Evolutionary conservation across 2,329 filamentous ascomycete species (phyloP), one percentile per base, ranked within the genome.

Genomic region (Chaetomium strumarium): DNA sequence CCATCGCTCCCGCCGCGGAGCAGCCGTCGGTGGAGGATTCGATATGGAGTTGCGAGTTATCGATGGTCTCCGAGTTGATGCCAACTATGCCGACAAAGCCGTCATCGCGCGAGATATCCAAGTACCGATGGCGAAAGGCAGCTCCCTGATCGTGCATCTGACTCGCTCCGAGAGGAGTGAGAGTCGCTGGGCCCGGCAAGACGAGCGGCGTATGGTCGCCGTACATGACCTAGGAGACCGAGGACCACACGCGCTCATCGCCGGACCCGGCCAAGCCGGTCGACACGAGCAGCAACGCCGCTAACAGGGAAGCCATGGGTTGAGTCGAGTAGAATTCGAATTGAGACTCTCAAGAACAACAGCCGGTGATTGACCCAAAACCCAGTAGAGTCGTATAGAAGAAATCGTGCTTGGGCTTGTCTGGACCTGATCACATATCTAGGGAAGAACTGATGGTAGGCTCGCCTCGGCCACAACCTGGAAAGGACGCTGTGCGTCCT

Each of bases 1-100:
- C 89, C 47, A 80, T 73, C 33, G 88, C 88, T 2, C 88, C 83
- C 55, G 78, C 83, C 47, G 83, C 79, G 31, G 91, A 63, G 62
- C 70, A 76, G 24, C 68, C 65, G 46, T 76, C 71, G 5, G 67
- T 63, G 34, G 64, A 71, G 17, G 73, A 70, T 31, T 70, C 57
- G 33, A 78, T 60, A 31, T 65, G 63, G 16, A 83, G 60, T 59
- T 80, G 73, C 2, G 53, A 60, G 53, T 77, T 78, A 60, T 80
- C 71, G 44, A 82, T 72, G n/a, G 68, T 67, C 53, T 75, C 64
- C 9, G 58, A 46, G 16, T 68, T 61, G 31, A 82, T 65, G 36
- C 69, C 71, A 11, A 68, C 62, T 16, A 82, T 75, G 6, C 69
- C 69, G 0, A 68, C 66, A 31, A 59, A 62, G 1, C 63, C 36